phyloP scores from a whole-genome alignment of 306 rosid species.

The cucumber (Cucumis sativus) region DNA sequence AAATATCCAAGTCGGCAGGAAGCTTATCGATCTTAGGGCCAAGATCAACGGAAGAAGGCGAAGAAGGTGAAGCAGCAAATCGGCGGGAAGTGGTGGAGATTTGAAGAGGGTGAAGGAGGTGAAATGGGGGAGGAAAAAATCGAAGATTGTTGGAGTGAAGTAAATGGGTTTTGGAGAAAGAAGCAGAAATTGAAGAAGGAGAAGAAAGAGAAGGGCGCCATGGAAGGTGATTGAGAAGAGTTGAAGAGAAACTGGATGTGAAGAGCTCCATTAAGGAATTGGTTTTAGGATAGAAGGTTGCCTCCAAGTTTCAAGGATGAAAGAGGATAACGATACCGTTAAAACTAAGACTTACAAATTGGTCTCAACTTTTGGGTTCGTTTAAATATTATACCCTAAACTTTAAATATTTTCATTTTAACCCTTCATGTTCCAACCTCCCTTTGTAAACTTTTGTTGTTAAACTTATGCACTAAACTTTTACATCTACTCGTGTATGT shows the following conservation, averaged over 20 bases:
- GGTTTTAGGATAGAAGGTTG: background rate
- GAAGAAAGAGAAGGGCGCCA: conserved; percentile 14
- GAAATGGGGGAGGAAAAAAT: conserved; percentile 24
- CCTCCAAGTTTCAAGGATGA: background rate
- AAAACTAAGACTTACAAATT: background rate
- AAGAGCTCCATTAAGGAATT: conserved; percentile 50
- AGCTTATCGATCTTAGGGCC: conserved; percentile 37
- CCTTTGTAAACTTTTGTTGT: too few species aligned
- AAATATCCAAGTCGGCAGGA: conserved; percentile 50
- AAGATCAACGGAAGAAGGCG: conserved; percentile 30
- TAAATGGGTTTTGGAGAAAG: conserved; percentile 6
- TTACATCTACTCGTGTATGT: too few species aligned
- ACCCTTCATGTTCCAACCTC: too few species aligned
- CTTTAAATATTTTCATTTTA: too few species aligned
- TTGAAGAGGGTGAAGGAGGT: conserved; percentile 17
- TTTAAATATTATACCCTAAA: too few species aligned
- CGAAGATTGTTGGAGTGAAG: conserved; percentile 12
- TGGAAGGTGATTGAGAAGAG: conserved; percentile 17
- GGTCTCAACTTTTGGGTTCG: too few species aligned
- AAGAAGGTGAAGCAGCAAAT: conserved; percentile 26
- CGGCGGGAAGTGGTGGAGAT: conserved; percentile 13
- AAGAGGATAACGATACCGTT: background rate
- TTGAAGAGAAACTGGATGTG: conserved; percentile 23
- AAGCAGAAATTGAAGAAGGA: conserved; percentile 5
- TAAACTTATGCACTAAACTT: too few species aligned